Evolutionary conservation across 345 rosid genomes (phyloP).

Genomic region (Hibiscus trionum): DNA sequence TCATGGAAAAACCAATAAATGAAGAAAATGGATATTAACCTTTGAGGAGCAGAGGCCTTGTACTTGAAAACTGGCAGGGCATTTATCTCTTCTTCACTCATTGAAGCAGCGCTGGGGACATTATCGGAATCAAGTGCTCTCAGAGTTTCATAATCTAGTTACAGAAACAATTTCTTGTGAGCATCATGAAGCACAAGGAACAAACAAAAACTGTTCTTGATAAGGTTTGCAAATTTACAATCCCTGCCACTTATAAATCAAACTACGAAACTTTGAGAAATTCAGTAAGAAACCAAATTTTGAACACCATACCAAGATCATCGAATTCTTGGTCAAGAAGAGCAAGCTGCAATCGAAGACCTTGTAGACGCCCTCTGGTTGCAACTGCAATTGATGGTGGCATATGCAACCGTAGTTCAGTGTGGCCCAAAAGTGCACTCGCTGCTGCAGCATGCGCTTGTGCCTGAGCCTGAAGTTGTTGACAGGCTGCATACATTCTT

Average conservation of each 20-base stretch:
- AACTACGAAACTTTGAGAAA: not conserved
- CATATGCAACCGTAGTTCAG: conserved; percentile 84
- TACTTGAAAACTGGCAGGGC: conserved; percentile 84
- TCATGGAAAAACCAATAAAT: not conserved
- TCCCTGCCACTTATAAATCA: not conserved
- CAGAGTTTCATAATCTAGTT: conserved; percentile 82
- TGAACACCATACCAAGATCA: conserved; percentile 57
- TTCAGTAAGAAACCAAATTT: not conserved
- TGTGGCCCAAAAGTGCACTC: conserved; percentile 73
- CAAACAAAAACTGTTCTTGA: not conserved
- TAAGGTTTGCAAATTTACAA: conserved; percentile 4
- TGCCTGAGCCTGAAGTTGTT: conserved; percentile 92
- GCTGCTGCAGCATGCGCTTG: conserved; percentile 86
- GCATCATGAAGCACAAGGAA: not conserved
- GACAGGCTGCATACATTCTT: conserved; percentile 93
- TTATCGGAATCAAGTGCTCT: conserved; percentile 87
- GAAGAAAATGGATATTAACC: conserved; percentile 18
- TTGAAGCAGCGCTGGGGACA: conserved; percentile 47
- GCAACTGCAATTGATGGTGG: conserved; percentile 88
- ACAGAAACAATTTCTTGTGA: conserved; percentile 4
- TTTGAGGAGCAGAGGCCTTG: conserved; percentile 47
- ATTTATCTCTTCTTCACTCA: conserved; percentile 96
- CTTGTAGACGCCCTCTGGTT: conserved; percentile 88
- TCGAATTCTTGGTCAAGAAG: conserved; percentile 94
- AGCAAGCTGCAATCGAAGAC: conserved; percentile 92